Percentiles rank a stretch among this genome's conserved stretches.
Conservation (phyloP, 2,329 filamentous ascomycete species). For the Didymosphaeria variabile region DNA sequence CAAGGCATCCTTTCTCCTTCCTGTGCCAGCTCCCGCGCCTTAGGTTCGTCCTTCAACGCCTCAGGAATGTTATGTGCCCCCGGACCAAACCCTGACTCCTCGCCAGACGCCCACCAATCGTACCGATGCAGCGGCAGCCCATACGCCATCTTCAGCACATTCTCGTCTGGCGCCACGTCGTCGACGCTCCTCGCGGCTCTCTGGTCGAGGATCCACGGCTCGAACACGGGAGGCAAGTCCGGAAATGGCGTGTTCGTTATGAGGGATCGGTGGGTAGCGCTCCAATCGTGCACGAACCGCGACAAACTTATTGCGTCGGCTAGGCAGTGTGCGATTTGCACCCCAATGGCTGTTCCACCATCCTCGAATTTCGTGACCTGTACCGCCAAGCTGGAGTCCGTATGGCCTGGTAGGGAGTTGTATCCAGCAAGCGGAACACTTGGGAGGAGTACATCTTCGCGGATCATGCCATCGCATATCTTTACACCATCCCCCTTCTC, state of each 20-base stretch:
- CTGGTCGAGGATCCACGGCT: background rate
- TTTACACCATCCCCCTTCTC: background rate
- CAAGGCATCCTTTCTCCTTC: background rate
- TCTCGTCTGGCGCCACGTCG: background rate
- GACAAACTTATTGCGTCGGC: conserved; percentile 3
- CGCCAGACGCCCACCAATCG: conserved; percentile 3
- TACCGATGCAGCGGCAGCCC: conserved; percentile 3
- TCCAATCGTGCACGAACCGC: conserved; percentile 6
- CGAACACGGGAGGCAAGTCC: background rate
- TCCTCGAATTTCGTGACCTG: background rate
- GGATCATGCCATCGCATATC: background rate
- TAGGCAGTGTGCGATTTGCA: background rate
- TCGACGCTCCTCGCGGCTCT: background rate
- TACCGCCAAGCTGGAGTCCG: background rate
- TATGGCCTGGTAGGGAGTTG: background rate
- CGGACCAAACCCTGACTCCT: background rate
- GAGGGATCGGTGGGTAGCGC: background rate
- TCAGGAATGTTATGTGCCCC: background rate
- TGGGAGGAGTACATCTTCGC: background rate
- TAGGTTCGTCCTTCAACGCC: background rate
- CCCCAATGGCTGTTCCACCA: background rate
- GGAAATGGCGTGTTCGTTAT: background rate
- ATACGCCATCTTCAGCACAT: background rate
- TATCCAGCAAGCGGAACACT: background rate
- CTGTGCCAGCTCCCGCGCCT: background rate